phyloP scores from a whole-genome alignment of 306 rosid genomes.

The Dicorynia guianensis region DNA sequence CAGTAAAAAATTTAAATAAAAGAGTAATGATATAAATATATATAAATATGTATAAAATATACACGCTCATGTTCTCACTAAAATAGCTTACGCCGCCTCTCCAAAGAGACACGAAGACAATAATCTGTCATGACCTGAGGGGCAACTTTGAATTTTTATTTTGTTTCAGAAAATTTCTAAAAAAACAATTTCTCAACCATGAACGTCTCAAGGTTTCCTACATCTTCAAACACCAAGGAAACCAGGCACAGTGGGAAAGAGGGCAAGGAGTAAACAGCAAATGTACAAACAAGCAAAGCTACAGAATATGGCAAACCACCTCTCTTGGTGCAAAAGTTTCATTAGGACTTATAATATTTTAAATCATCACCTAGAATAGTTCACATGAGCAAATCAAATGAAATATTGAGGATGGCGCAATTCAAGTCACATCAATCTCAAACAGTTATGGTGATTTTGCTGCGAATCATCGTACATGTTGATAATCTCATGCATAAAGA shows the following conservation, averaged over 20 bases:
- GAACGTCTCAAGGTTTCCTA: not conserved
- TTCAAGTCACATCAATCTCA: conserved; percentile 18
- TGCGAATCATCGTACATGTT: conserved; percentile 8
- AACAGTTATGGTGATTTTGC: conserved; percentile 12
- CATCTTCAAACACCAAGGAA: not conserved
- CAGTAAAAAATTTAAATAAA: no score
- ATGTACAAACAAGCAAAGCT: conserved; percentile 16
- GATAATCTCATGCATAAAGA: conserved; percentile 63
- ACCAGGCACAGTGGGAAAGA: not conserved
- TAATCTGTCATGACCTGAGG: not conserved
- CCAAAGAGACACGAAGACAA: no score
- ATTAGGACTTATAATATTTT: not conserved
- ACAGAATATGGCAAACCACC: not conserved
- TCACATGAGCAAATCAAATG: conserved; percentile 31
- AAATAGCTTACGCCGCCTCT: no score
- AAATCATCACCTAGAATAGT: conserved; percentile 12
- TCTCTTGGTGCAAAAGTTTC: not conserved
- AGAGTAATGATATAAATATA: no score
- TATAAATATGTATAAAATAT: no score
- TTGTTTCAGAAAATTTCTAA: not conserved
- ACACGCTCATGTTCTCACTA: no score
- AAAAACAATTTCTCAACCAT: not conserved
- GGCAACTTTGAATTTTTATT: not conserved
- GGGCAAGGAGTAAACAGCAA: not conserved
- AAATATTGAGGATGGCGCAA: not conserved